Evolutionary conservation across 306 rosid species (phyloP).

Genomic region (Prunus kanzakura): DNA sequence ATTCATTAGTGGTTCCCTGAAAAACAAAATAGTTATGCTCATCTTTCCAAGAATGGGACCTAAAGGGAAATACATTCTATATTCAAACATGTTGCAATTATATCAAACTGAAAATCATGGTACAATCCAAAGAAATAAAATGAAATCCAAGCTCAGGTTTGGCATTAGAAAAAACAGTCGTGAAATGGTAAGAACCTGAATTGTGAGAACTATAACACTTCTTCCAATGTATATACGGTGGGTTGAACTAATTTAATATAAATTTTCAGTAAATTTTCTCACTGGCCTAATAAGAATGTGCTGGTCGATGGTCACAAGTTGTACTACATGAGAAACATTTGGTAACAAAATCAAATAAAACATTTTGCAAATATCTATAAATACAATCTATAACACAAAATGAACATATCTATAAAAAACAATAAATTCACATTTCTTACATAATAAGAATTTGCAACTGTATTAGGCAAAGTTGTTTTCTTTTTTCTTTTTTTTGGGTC

Average conservation of each 20-base stretch:
- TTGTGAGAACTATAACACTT: neutral
- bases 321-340: neutral
- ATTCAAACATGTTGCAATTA: neutral
- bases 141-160: neutral
- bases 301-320: neutral
- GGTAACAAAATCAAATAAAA: neutral
- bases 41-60: neutral
- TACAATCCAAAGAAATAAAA: neutral
- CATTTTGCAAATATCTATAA: neutral
- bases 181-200: neutral
- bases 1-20: constrained; percentile 80
- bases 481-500: neutral
- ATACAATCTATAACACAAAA: neutral
- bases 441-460: neutral
- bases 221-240: neutral
- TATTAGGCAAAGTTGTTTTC: neutral
- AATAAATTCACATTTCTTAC: neutral
- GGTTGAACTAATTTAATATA: neutral
- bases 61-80: neutral
- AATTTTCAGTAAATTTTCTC: neutral
- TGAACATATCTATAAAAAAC: neutral
- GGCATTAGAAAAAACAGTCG: neutral
- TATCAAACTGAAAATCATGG: neutral
- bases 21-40: neutral
- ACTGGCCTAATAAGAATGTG: neutral